These are phyloP conservation scores for Plasmopara muralis DNA, from an alignment of 352 stramenopile genomes.

Conservation along the genomic window DNA sequence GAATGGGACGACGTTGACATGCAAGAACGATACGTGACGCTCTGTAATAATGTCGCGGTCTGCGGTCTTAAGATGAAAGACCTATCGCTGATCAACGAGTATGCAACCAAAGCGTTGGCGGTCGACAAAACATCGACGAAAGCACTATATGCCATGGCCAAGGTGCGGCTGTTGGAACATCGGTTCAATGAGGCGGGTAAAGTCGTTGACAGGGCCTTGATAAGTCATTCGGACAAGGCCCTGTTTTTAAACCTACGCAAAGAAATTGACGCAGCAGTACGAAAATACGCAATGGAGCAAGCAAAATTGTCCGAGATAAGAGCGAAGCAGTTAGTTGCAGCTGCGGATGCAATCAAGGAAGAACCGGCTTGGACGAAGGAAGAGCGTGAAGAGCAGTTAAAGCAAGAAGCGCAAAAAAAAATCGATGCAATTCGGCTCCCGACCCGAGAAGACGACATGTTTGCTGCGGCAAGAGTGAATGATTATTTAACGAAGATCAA, in stretches of 20 bases:
- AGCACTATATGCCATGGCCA: constrained; percentile 63
- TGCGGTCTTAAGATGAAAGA: constrained; percentile 68
- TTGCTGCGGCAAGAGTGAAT: constrained; percentile 36
- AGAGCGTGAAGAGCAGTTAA: constrained; percentile 35
- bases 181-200: constrained; percentile 39
- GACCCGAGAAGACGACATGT: constrained; percentile 61
- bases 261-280: constrained; percentile 36
- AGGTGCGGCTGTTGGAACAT: constrained; percentile 59
- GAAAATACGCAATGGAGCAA: constrained; percentile 23
- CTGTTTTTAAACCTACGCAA: constrained; percentile 41
- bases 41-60: constrained; percentile 73
- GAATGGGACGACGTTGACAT: constrained; percentile 41
- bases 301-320: constrained; percentile 29
- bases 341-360: constrained; percentile 1
- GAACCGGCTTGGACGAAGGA: constrained; percentile 20
- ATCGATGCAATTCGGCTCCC: constrained; percentile 38
- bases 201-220: constrained; percentile 33
- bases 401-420: constrained; percentile 26
- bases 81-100: constrained; percentile 44
- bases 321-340: constrained; percentile 20
- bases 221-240: constrained; percentile 35
- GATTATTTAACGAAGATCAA: constrained; percentile 67
- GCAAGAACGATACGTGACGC: constrained; percentile 44
- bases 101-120: constrained; percentile 46
- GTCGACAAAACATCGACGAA: constrained; percentile 45